phyloP scores from a whole-genome alignment of 2,329 filamentous ascomycete species.

The Pestalotiopsis sp. region DNA sequence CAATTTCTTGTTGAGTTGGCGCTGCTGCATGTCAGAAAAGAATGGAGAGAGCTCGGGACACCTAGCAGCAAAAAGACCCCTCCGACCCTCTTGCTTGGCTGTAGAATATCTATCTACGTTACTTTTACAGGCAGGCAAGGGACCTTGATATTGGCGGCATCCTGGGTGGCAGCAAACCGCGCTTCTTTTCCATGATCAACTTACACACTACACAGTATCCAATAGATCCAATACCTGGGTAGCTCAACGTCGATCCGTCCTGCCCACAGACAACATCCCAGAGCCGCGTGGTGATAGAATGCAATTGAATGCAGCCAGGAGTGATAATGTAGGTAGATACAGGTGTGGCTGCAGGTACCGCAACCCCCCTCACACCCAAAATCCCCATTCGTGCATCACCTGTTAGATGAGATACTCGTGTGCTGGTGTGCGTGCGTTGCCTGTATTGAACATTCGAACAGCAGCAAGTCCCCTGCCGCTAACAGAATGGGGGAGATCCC shows the following conservation, averaged over 20 bases:
- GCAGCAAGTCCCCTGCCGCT: constrained; percentile 5
- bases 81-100: background rate
- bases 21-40: background rate
- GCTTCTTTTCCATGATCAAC: background rate
- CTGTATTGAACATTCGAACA: background rate
- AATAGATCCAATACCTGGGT: background rate
- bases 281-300: background rate
- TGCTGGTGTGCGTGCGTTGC: background rate
- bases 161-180: background rate
- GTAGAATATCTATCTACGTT: background rate
- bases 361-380: background rate
- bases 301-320: background rate
- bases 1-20: background rate
- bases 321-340: background rate
- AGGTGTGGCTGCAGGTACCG: constrained; percentile 1
- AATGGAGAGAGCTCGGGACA: background rate
- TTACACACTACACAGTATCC: background rate
- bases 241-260: background rate
- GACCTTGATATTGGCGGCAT: background rate
- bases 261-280: background rate
- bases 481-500: constrained; percentile 18
- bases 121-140: background rate
- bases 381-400: background rate
- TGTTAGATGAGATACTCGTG: constrained; percentile 8
- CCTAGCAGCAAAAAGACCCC: background rate